These are phyloP conservation scores for Aethionema arabicum DNA, from an alignment of 345 rosid species.

Conservation along the genomic window DNA sequence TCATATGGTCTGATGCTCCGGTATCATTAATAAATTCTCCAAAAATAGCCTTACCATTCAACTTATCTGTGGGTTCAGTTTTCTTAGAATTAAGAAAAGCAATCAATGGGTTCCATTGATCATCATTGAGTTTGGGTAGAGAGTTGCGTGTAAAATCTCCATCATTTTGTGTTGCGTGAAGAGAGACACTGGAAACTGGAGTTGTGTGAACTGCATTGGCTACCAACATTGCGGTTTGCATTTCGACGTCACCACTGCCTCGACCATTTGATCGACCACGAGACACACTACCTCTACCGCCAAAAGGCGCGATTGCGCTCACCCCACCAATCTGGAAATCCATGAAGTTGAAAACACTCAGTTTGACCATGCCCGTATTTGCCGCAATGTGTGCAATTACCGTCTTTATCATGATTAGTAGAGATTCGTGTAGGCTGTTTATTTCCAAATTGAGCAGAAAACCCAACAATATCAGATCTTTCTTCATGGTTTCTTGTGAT, in stretches of 20 bases:
- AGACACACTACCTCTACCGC: not conserved
- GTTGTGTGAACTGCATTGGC: no score
- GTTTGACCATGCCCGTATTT: not conserved
- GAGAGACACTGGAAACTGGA: no score
- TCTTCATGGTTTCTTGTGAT: not conserved
- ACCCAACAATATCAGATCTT: not conserved
- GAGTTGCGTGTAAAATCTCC: not conserved
- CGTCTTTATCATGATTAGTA: no score
- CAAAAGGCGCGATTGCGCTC: not conserved
- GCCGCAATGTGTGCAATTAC: not conserved
- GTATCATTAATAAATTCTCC: not conserved
- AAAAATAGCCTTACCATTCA: not conserved
- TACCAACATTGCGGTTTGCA: not conserved
- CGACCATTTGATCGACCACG: not conserved
- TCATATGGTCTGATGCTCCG: not conserved
- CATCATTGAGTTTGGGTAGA: not conserved
- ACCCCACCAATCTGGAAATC: not conserved
- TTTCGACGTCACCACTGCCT: not conserved
- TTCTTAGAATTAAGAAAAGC: not conserved
- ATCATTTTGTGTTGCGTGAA: no score
- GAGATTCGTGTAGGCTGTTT: no score
- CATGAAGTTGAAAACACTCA: not conserved
- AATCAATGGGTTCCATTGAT: not conserved
- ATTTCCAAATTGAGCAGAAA: no score
- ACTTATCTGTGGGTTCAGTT: not conserved